A percentile compares a stretch with the other conserved stretches of the same genome.
Evolutionary conservation across 2,329 filamentous ascomycete genomes (phyloP).

Genomic region (Mycosphaerella sp.): DNA sequence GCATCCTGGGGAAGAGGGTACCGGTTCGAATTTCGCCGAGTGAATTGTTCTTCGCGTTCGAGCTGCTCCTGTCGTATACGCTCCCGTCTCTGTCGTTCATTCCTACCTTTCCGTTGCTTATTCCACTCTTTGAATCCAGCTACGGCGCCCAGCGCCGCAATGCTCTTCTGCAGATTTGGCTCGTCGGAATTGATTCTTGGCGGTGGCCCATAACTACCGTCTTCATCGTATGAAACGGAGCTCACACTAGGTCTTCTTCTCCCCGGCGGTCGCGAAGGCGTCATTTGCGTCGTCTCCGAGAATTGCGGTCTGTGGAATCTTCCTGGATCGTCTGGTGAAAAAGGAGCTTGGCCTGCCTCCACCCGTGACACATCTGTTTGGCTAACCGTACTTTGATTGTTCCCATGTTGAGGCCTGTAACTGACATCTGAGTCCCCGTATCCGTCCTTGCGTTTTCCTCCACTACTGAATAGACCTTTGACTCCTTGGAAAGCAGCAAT

Average conservation of each 20-base stretch:
- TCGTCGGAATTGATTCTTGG: constrained; percentile 15
- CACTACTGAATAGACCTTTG: constrained; percentile 53
- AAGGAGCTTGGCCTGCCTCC: constrained; percentile 51
- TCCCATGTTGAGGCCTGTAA: constrained; percentile 38
- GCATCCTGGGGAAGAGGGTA: constrained; percentile 29
- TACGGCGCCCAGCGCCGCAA: constrained; percentile 38
- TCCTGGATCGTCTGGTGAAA: constrained; percentile 36
- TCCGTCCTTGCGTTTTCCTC: constrained; percentile 47
- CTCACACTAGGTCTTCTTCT: constrained; percentile 31
- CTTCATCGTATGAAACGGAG: constrained; percentile 38
- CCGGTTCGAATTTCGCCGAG: constrained; percentile 29
- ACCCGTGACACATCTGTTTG: constrained; percentile 44
- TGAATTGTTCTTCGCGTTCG: constrained; percentile 38
- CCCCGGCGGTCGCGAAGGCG: constrained; percentile 41
- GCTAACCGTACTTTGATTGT: constrained; percentile 41
- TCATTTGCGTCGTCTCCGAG: constrained; percentile 24
- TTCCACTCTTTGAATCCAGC: constrained; percentile 38
- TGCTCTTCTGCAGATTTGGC: constrained; percentile 43
- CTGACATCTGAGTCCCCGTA: constrained; percentile 48
- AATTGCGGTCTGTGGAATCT: constrained; percentile 13
- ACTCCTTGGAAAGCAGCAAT: constrained; percentile 36
- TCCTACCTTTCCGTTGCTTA: constrained; percentile 50
- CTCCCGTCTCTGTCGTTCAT: constrained; percentile 56
- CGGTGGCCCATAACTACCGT: constrained; percentile 24
- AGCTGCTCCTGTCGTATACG: constrained; percentile 45